These are phyloP conservation scores for Microcos paniculata DNA, from an alignment of 345 rosid genomes.

Conservation along the genomic window DNA sequence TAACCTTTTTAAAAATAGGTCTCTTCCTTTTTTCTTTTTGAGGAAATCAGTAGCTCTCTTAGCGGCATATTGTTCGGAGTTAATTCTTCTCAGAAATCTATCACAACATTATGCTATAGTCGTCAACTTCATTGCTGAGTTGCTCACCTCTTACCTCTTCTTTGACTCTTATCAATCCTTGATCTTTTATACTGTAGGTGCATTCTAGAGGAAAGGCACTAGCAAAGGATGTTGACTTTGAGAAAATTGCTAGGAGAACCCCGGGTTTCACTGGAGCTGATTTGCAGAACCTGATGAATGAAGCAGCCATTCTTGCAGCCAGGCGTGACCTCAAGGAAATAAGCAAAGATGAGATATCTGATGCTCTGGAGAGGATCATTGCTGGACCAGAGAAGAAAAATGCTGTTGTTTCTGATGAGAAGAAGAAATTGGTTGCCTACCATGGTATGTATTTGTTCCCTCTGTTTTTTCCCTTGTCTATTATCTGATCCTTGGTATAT, in stretches of 20 bases:
- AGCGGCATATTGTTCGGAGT: background rate
- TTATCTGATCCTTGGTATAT: background rate
- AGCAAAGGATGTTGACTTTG: constrained; percentile 95
- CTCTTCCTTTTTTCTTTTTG: background rate
- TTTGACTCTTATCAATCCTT: background rate
- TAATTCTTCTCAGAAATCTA: background rate
- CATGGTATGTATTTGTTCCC: constrained; percentile 50
- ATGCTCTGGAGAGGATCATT: constrained; percentile 96
- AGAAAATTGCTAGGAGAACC: constrained; percentile 90
- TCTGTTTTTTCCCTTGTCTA: background rate
- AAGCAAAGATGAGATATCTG: constrained; percentile 95
- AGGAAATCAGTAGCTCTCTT: background rate
- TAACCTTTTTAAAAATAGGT: background rate
- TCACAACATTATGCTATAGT: background rate
- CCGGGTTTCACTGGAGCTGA: constrained; percentile 98
- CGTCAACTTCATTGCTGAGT: background rate
- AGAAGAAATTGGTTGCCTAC: constrained; percentile 89
- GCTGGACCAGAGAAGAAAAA: constrained; percentile 99
- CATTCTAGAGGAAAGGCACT: constrained; percentile 98
- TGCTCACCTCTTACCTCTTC: background rate
- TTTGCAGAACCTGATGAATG: constrained; percentile 95
- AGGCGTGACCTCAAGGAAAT: constrained; percentile 97
- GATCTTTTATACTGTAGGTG: constrained; percentile 44
- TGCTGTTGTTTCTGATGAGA: constrained; percentile 92
- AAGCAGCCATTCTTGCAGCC: constrained; percentile 97